Evolutionary conservation across 192 early-diverging fungal species (phyloP).

Genomic region (Pilaira anomala): DNA sequence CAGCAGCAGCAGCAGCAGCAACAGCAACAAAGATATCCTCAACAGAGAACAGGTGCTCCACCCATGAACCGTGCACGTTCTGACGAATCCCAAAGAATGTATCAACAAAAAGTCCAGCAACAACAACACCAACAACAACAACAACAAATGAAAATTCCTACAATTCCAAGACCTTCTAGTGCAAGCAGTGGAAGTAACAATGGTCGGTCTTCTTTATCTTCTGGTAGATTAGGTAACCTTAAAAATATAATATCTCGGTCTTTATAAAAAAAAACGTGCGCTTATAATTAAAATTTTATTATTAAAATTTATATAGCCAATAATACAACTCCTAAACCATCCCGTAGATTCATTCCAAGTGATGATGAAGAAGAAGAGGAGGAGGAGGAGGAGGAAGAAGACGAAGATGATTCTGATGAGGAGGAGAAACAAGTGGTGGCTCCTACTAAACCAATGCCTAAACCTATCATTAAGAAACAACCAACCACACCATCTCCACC

Average conservation of each 20-base stretch:
- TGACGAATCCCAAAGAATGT: background rate
- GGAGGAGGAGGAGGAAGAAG: conserved; percentile 1
- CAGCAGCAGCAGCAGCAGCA: conserved; percentile 7
- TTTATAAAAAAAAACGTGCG: too few relatives aligned
- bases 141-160: background rate
- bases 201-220: background rate
- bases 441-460: background rate
- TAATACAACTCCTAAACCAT: background rate
- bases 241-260: background rate
- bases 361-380: conserved; percentile 30
- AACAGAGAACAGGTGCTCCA: background rate
- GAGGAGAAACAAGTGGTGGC: background rate
- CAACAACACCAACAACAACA: background rate
- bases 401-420: conserved; percentile 17
- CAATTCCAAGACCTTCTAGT: background rate
- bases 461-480: background rate
- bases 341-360: conserved; percentile 11
- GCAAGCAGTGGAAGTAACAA: background rate
- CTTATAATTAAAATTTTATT: too few relatives aligned
- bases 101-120: background rate
- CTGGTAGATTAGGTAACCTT: background rate
- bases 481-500: background rate
- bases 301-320: background rate
- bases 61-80: background rate
- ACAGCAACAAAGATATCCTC: conserved; percentile 7